Evolutionary conservation across 1,284 basidiomycete genomes (phyloP), one percentile per base, ranked within the genome.

Genomic region (Psilocybe mexicana): DNA sequence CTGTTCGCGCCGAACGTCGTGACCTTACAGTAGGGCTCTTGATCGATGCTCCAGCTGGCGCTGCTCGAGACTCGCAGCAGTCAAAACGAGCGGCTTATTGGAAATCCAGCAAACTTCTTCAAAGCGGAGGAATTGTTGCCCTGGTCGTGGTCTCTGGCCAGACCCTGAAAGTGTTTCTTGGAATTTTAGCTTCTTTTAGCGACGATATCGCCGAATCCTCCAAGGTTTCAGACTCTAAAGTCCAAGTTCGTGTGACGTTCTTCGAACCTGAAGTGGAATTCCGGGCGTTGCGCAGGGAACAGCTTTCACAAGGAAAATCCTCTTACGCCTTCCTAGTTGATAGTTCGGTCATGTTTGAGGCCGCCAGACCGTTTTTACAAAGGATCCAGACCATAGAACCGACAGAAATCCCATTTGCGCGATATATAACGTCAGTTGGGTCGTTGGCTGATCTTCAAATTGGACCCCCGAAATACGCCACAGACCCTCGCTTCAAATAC

Each of bases 1-100:
- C 46, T 35, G 46, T 48, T 48, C 46, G 46, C 10, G 46, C 46
- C 14, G 46, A 48, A 35, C 46, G 46, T 35, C 46, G 46, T 33
- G 33, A 48, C 11, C 18, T 48, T 2, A 48, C 46, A 23, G 46
- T 48, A n/a, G 46, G 46, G 14, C 46, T 48, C 18, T 35, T 48
- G 46, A 35, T 48, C 4, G 46, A 48, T 30, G 30, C 46, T 18
- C 46, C 46, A 3, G 46, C 46, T n/a, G 46, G 46, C 3, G 46
- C 28, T 5, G 46, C 46, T n/a, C 46, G 46, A 35, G 46, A 33
- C 30, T 14, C 46, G 6, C 46, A 48, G 14, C 28, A 14, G 18
- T 48, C 46, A 4, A 48, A 48, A 48, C 46, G 46, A 3, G 46
- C 35, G 18, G 46, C 46, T 6, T 48, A 33, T 23, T 48, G 46